phyloP scores from a whole-genome alignment of 345 rosid genomes.

The Salix dunnii region DNA sequence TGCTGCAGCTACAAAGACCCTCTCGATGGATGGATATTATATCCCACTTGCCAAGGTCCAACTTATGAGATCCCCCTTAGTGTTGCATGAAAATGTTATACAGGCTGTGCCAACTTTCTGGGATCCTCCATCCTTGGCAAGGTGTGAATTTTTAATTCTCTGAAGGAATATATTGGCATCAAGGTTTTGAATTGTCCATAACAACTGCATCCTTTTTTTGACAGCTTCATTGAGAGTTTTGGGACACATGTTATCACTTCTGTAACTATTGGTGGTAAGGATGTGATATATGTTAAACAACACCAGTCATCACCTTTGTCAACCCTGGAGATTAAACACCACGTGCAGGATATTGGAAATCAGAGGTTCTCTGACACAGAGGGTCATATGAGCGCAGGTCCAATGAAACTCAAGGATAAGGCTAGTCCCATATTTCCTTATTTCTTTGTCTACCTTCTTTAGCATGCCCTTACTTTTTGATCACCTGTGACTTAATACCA shows the following conservation, averaged over 20 bases:
- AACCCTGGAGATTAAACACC: conserved; percentile 50
- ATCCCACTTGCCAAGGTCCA: conserved; percentile 60
- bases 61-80: conserved; percentile 35
- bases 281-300: conserved; percentile 65
- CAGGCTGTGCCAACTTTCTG: conserved; percentile 49
- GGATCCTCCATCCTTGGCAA: conserved; percentile 66
- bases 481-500: conserved; percentile 1
- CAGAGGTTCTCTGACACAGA: conserved; percentile 55
- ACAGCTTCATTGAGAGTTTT: conserved; percentile 67
- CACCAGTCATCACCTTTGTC: conserved; percentile 65
- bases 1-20: conserved; percentile 56
- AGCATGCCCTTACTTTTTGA: not conserved
- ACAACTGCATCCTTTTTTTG: conserved; percentile 18
- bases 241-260: conserved; percentile 73
- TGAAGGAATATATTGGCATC: conserved; percentile 2
- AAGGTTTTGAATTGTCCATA: conserved; percentile 7
- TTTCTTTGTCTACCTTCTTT: not conserved
- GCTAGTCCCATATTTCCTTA: conserved; percentile 38
- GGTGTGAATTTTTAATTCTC: conserved; percentile 32
- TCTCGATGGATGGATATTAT: conserved; percentile 57
- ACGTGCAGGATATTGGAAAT: conserved; percentile 62
- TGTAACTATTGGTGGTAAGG: conserved; percentile 74
- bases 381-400: conserved; percentile 45
- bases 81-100: conserved; percentile 50
- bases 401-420: conserved; percentile 60